phyloP scores from a whole-genome alignment of 495 filamentous ascomycete genomes.

The Lophiotrema nucula region DNA sequence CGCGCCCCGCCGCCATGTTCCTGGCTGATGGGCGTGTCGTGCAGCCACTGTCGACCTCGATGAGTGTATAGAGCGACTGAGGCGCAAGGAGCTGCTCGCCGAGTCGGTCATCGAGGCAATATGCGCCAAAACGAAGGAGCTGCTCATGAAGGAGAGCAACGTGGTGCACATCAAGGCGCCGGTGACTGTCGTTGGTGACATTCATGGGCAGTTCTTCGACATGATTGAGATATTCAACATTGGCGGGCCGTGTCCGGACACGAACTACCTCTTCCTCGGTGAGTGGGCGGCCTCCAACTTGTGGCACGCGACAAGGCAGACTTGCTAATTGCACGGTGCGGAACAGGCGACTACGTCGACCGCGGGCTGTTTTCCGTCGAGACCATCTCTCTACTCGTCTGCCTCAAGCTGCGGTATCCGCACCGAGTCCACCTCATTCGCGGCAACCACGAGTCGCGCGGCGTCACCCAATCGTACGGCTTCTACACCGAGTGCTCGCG shows the following conservation, averaged over 20 bases:
- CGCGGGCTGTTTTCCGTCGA: slow-evolving; percentile 96
- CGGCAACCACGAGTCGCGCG: slow-evolving; percentile 95
- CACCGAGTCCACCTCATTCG: slow-evolving; percentile 89
- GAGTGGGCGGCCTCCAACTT: slow-evolving; percentile 38
- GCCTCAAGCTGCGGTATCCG: slow-evolving; percentile 90
- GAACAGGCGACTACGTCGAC: slow-evolving; percentile 89
- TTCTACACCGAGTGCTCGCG: slow-evolving; percentile 98
- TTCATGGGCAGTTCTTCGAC: slow-evolving; percentile 98
- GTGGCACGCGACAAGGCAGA: slow-evolving; percentile 12
- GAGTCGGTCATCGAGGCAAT: slow-evolving; percentile 99
- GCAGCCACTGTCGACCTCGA: slow-evolving; percentile 94
- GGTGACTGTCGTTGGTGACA: slow-evolving; percentile 97
- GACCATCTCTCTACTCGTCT: slow-evolving; percentile 93
- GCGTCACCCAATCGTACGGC: slow-evolving; percentile 97
- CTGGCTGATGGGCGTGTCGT: not conserved
- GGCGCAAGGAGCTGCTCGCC: slow-evolving; percentile 92
- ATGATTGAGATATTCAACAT: slow-evolving; percentile 99
- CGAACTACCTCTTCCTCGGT: slow-evolving; percentile 97
- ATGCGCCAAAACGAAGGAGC: slow-evolving; percentile 97
- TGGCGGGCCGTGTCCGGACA: slow-evolving; percentile 92
- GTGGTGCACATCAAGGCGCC: slow-evolving; percentile 95
- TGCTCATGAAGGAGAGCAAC: slow-evolving; percentile 99
- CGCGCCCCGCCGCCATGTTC: slow-evolving; percentile 1
- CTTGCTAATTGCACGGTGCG: not conserved
- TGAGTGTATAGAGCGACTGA: slow-evolving; percentile 93